These are phyloP conservation scores for Laburnicola sp. DNA, from an alignment of 2,329 filamentous ascomycete species.

Conservation along the genomic window DNA sequence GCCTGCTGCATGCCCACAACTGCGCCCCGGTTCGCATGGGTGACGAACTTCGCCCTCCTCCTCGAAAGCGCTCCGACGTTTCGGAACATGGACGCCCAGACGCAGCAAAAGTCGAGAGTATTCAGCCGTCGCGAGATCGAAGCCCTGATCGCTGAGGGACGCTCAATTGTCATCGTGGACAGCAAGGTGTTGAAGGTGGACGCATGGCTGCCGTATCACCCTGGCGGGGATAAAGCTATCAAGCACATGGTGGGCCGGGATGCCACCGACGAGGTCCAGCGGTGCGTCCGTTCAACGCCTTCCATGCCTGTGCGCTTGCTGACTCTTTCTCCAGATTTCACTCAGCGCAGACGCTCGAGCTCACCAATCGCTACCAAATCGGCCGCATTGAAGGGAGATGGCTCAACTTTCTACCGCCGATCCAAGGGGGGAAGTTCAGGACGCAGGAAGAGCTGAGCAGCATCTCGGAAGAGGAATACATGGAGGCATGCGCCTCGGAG, in stretches of 20 bases:
- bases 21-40: too few relatives aligned
- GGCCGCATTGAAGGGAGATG: conserved; percentile 79
- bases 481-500: conserved; percentile 24
- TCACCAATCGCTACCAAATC: conserved; percentile 82
- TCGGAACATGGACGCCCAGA: conserved; percentile 29
- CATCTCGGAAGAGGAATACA: conserved; percentile 42
- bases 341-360: conserved; percentile 71
- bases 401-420: conserved; percentile 86
- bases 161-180: conserved; percentile 78
- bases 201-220: conserved; percentile 85
- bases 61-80: conserved; percentile 2
- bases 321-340: conserved; percentile 65
- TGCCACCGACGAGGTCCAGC: conserved; percentile 91
- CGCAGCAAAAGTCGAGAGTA: conserved; percentile 51
- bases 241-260: conserved; percentile 91
- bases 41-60: background rate
- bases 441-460: conserved; percentile 48
- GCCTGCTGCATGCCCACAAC: too few relatives aligned
- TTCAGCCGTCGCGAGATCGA: conserved; percentile 71
- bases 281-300: conserved; percentile 58
- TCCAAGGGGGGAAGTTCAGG: conserved; percentile 83
- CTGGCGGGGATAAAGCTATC: conserved; percentile 88
- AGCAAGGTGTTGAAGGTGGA: conserved; percentile 83
- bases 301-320: conserved; percentile 7
- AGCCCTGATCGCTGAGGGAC: conserved; percentile 78